Percentiles rank a stretch among this genome's conserved stretches.
Evolutionary conservation across 2,329 filamentous ascomycete genomes (phyloP).

Genomic region (Fusarium hainanense): DNA sequence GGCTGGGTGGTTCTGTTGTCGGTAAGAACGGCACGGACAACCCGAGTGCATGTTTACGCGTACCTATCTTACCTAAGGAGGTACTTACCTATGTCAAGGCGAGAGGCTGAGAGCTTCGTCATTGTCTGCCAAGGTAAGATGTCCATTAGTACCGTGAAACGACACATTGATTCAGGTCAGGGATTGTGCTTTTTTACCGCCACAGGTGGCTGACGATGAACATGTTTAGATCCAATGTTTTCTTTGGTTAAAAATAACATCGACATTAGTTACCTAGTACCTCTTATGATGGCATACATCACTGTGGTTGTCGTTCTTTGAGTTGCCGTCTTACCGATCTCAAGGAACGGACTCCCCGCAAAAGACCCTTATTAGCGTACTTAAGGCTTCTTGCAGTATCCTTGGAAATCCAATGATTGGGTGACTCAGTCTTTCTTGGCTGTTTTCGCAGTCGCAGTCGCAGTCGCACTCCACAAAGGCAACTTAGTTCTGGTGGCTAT

Average conservation of each 20-base stretch:
- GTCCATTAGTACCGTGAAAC: not conserved
- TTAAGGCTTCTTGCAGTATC: not conserved
- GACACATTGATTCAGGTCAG: not conserved
- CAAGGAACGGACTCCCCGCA: slow-evolving; percentile 3
- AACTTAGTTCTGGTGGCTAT: not conserved
- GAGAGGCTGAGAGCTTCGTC: slow-evolving; percentile 26
- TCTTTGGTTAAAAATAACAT: slow-evolving; percentile 13
- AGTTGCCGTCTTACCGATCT: slow-evolving; percentile 29
- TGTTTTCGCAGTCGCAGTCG: not conserved
- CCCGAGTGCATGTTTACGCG: slow-evolving; percentile 2
- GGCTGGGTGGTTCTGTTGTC: slow-evolving; percentile 9
- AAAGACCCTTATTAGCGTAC: slow-evolving; percentile 2
- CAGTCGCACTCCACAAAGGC: not conserved
- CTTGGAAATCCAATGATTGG: slow-evolving; percentile 15
- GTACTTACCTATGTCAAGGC: not conserved
- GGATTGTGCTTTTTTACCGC: not conserved
- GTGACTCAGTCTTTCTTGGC: not conserved
- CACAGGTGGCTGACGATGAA: not conserved
- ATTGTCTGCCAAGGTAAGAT: not conserved
- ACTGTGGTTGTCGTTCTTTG: not conserved
- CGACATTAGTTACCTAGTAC: not conserved
- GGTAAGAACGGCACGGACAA: slow-evolving; percentile 31
- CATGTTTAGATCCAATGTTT: not conserved
- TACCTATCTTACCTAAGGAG: not conserved
- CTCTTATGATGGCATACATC: not conserved